Conservation (phyloP, 768 basidiomycete species). For the Trametes elegans region DNA sequence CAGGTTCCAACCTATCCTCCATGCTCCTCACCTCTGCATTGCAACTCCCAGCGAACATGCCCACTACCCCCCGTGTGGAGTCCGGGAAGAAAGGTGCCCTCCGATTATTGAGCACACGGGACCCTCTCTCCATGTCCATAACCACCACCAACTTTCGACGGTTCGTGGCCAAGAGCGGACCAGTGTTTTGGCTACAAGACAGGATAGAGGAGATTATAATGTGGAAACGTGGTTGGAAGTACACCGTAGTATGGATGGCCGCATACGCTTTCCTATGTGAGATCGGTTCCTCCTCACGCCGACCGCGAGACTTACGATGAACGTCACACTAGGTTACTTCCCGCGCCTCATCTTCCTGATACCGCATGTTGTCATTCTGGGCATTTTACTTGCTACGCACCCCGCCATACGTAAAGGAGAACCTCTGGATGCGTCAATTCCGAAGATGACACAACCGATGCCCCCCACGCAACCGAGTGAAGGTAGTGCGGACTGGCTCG, state of each 20-base stretch:
- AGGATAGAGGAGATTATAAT: conserved; percentile 79
- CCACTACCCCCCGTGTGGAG: conserved; percentile 16
- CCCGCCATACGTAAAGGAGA: conserved; percentile 35
- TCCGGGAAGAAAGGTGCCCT: conserved; percentile 23
- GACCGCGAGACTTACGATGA: not conserved
- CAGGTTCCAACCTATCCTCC: conserved; percentile 30
- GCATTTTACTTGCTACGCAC: conserved; percentile 65
- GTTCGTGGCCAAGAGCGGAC: conserved; percentile 73
- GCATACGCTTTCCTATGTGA: conserved; percentile 77
- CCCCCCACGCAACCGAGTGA: conserved; percentile 45
- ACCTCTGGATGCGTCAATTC: conserved; percentile 25
- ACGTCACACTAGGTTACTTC: conserved; percentile 59
- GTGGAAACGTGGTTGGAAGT: conserved; percentile 76
- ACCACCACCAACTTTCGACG: conserved; percentile 79
- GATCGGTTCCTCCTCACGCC: conserved; percentile 27
- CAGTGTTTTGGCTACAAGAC: conserved; percentile 90
- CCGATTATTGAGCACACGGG: conserved; percentile 53
- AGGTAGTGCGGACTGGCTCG: conserved; percentile 76
- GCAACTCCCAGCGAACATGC: conserved; percentile 21
- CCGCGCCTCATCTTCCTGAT: conserved; percentile 70
- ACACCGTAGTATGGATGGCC: conserved; percentile 73
- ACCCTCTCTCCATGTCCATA: conserved; percentile 74
- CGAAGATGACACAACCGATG: conserved; percentile 12
- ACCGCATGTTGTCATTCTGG: conserved; percentile 61
- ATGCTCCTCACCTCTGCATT: conserved; percentile 32